phyloP scores from a whole-genome alignment of 257 asterid species.

The Ligustrum vulgare region DNA sequence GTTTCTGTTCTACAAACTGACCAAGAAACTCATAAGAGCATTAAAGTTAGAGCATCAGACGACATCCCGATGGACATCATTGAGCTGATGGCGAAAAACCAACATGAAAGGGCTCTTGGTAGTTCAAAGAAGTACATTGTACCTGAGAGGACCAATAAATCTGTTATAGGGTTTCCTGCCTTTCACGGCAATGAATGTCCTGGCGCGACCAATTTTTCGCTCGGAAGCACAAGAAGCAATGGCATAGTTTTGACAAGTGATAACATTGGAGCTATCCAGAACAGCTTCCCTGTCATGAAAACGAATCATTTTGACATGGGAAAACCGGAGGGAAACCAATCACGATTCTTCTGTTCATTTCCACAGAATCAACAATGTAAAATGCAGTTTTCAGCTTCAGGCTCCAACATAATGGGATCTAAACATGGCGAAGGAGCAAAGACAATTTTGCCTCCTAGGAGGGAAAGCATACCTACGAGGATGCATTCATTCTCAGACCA shows the following conservation, averaged over 20 bases:
- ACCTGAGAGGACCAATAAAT: slow-evolving; percentile 25
- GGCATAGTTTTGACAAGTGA: slow-evolving; percentile 22
- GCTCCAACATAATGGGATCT: slow-evolving; percentile 33
- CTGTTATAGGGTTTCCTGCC: slow-evolving; percentile 24
- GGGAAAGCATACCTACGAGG: slow-evolving; percentile 21
- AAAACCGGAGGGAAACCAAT: slow-evolving; percentile 29
- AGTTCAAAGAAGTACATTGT: slow-evolving; percentile 27
- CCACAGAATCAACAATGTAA: slow-evolving; percentile 41
- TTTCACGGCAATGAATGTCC: slow-evolving; percentile 27
- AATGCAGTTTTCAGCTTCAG: slow-evolving; percentile 34
- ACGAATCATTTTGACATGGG: slow-evolving; percentile 23
- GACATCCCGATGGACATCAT: slow-evolving; percentile 85
- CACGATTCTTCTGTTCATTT: slow-evolving; percentile 35
- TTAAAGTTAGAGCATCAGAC: slow-evolving; percentile 47
- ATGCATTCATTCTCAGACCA: slow-evolving; percentile 29
- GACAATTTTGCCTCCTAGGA: slow-evolving; percentile 32
- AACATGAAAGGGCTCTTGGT: slow-evolving; percentile 57
- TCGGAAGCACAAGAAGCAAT: slow-evolving; percentile 25
- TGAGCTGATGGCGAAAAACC: slow-evolving; percentile 67
- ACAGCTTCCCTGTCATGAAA: slow-evolving; percentile 26
- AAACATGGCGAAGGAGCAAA: slow-evolving; percentile 30
- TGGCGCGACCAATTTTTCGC: slow-evolving; percentile 27
- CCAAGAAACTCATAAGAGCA: slow-evolving; percentile 29
- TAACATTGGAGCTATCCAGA: slow-evolving; percentile 23
- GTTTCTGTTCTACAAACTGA: slow-evolving; percentile 23